Evolutionary conservation across 805 yeast genomes (phyloP).

Genomic region (Candida sonorensis): DNA sequence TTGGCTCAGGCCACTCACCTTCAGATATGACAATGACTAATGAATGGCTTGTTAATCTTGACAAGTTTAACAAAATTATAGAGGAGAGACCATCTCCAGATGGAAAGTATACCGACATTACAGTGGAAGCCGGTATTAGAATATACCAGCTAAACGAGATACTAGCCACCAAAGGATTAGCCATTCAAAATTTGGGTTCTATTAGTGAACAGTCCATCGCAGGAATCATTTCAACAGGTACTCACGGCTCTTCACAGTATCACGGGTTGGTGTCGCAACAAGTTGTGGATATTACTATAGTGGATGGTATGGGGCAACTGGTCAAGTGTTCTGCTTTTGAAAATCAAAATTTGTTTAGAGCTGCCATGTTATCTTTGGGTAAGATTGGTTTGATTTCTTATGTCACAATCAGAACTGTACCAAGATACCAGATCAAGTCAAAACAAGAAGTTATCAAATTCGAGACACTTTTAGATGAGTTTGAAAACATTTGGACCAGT

Average conservation of each 20-base stretch:
- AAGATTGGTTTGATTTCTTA: conserved; percentile 85
- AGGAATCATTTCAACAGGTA: conserved; percentile 94
- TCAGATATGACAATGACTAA: conserved; percentile 81
- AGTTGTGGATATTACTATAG: conserved; percentile 67
- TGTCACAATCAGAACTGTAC: conserved; percentile 80
- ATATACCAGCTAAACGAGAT: conserved; percentile 65
- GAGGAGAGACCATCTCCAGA: conserved; percentile 39
- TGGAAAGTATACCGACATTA: conserved; percentile 76
- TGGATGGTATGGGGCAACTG: conserved; percentile 70
- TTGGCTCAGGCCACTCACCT: conserved; percentile 95
- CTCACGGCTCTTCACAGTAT: conserved; percentile 91
- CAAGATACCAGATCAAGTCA: conserved; percentile 74
- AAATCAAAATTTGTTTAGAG: conserved; percentile 62
- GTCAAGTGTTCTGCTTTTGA: conserved; percentile 60
- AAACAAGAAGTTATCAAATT: conserved; percentile 77
- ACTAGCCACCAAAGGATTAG: conserved; percentile 58
- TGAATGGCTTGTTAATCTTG: conserved; percentile 86
- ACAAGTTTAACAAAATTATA: conserved; percentile 54
- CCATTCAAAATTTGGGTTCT: conserved; percentile 88
- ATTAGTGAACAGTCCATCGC: conserved; percentile 91
- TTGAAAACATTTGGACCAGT: conserved; percentile 80
- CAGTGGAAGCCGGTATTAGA: conserved; percentile 92
- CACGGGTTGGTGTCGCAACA: conserved; percentile 90
- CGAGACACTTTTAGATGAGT: conserved; percentile 59
- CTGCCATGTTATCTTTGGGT: conserved; percentile 81